phyloP scores from a whole-genome alignment of 106 monocot species.

The Vanilla planifolia region DNA sequence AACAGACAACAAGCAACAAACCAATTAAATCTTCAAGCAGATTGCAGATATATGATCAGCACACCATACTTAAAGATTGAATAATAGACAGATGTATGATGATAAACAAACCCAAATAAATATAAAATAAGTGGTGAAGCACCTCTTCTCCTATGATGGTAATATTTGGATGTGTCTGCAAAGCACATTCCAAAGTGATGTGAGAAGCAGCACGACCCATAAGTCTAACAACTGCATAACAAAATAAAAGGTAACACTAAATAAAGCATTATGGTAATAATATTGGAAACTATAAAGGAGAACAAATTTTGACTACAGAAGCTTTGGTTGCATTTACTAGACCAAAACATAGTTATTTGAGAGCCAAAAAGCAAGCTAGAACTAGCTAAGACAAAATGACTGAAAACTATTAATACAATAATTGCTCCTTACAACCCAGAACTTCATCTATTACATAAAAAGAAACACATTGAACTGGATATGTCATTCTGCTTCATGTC shows the following conservation, averaged over 20 bases:
- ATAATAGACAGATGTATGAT: background rate
- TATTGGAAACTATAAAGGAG: too few relatives aligned
- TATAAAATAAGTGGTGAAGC: background rate
- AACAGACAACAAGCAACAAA: background rate
- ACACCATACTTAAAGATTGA: background rate
- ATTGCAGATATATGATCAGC: background rate
- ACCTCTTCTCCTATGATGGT: conserved; percentile 99
- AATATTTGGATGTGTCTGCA: conserved; percentile 95
- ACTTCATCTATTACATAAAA: too few relatives aligned
- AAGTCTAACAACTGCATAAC: conserved; percentile 84
- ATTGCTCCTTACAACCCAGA: too few relatives aligned
- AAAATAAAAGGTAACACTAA: background rate
- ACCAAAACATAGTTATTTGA: too few relatives aligned
- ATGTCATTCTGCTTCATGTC: too few relatives aligned
- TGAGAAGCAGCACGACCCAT: conserved; percentile 99
- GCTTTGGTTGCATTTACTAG: too few relatives aligned
- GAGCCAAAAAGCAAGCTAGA: too few relatives aligned
- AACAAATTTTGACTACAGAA: too few relatives aligned
- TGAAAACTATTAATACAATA: too few relatives aligned
- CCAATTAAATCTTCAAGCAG: background rate
- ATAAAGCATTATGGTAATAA: too few relatives aligned
- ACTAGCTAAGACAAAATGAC: too few relatives aligned
- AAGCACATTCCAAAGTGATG: conserved; percentile 94
- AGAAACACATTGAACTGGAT: too few relatives aligned
- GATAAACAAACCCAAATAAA: background rate